Base-by-base conservation (phyloP, 495 filamentous ascomycete genomes). In the Hypomontagnella submonticulosa region DNA sequence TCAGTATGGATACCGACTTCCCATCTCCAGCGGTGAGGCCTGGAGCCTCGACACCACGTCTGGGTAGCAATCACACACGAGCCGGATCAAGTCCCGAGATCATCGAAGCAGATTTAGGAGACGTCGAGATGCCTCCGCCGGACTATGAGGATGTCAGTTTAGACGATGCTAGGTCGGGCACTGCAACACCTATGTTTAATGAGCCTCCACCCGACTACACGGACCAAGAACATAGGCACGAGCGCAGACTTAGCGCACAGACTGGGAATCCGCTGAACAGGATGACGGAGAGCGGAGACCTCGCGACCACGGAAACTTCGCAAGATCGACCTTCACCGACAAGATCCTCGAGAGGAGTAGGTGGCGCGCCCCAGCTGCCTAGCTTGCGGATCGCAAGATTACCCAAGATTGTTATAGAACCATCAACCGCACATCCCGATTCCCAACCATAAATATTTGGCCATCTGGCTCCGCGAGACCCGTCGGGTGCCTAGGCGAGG, bases 71-170 rank as follows among this genome's bases (percentile, higher is more conserved):
- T 32, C 67, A 67, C 19, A 71, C 70, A 12, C 66, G 72, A 19
- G 72, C 74, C 19, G 74, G 69, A 19, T 75, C 74, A n/a, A 75
- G 71, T 37, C 72, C 80, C 16, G 79, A 81, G 46, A 74, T 77
- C 40, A 72, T 77, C 57, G 73, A 80, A 69, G 76, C 74, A 12
- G 76, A 85, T 70, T 63, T 85, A 48, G 75, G 83, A 66, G 77
- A 81, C 50, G 58, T 71, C 52, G 70, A 78, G 58, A 78, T 87
- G 72, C 83, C 82, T 5, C 77, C 75, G 2, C 84, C 84, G 0
- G 83, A 77, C 12, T 86, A 86, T 63, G 84, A 86, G 57, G 81
- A 85, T 42, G 81, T 86, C 4, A 81, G 79, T 57, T 60, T 86
- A 20, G 79, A 79, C 38, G 80, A 81, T 49, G 53, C 42, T 46